phyloP scores from a whole-genome alignment of 2,329 filamentous ascomycete genomes.

The Thielaviopsis musarum region DNA sequence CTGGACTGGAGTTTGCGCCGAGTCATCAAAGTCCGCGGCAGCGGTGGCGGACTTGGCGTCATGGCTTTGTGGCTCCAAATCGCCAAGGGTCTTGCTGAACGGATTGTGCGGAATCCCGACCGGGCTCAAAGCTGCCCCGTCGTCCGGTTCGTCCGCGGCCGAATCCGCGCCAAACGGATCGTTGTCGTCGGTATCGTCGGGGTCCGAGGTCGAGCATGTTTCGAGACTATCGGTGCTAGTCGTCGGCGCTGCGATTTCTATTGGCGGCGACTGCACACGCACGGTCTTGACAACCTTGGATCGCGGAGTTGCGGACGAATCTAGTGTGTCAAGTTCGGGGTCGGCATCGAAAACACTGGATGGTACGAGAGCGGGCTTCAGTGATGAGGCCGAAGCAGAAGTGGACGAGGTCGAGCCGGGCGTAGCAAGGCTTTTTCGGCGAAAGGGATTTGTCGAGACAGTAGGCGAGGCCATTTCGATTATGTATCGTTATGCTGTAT shows the following conservation, averaged over 20 bases:
- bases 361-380: constrained; percentile 1
- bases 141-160: neutral
- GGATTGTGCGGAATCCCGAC: constrained; percentile 21
- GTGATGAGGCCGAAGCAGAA: neutral
- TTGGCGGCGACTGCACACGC: constrained; percentile 45
- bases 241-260: too few species aligned
- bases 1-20: constrained; percentile 10
- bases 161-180: neutral
- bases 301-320: constrained; percentile 1
- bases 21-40: too few species aligned
- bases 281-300: constrained; percentile 48
- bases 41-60: too few species aligned
- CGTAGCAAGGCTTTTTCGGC: constrained; percentile 4
- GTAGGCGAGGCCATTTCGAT: neutral
- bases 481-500: too few species aligned
- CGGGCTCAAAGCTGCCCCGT: neutral
- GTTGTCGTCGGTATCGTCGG: constrained; percentile 17
- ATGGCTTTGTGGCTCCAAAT: constrained; percentile 23
- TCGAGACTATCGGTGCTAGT: too few species aligned
- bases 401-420: neutral
- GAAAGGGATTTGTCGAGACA: constrained; percentile 10
- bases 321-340: constrained; percentile 5
- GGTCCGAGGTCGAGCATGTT: constrained; percentile 11
- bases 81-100: constrained; percentile 38
- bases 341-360: constrained; percentile 3